Base-by-base conservation (phyloP, 2,329 filamentous ascomycete genomes). In the Bipolaris oryzae region DNA sequence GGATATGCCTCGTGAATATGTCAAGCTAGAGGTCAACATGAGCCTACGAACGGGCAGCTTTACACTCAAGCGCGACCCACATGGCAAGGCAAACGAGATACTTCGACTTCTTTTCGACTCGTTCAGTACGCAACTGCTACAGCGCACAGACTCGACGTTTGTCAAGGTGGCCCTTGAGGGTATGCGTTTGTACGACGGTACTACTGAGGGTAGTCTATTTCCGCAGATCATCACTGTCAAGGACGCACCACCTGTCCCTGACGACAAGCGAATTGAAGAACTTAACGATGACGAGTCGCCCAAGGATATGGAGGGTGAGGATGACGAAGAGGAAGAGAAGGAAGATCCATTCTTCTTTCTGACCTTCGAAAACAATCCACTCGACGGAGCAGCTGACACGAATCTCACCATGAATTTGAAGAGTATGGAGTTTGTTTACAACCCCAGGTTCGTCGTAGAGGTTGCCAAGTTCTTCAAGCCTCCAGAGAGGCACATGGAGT, bases 401-500 rank as follows among this genome's bases (percentile, higher is more conserved):
- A 92, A 92, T 6, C 80, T 99, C 33, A 93, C 89, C 2, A 89
- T 94, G 68, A 97, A 96, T 76, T 80, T 99, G 65, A 97, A 96
- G 76, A 95, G 93, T 42, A 88, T 99, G 64, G 96, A 99, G 74
- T 90, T 99, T 52, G 92, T 99, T 21, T 99, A 96, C 85, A 99
- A 99, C 68, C 95, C 96, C 1, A 91, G 89, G 62, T 96, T 98
- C 65, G 84, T 98, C 0, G 87, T 96, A 5, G 93, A 95, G 46
- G 87, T 98, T 37, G 91, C 89, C 50, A 92, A 92, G 66, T 99
- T 99, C 80, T 99, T 99, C 81, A 89, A 94, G 61, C 95, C 95
- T 0, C 96, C 95, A 0, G 93, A 97, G 74, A 85, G 93, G 48
- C 96, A 99, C 73, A 97, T 99, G 93, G 95, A 99, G 73, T 99